These are phyloP conservation scores for Talaromyces sp. DNA, from an alignment of 2,329 filamentous ascomycete species.

Conservation along the genomic window DNA sequence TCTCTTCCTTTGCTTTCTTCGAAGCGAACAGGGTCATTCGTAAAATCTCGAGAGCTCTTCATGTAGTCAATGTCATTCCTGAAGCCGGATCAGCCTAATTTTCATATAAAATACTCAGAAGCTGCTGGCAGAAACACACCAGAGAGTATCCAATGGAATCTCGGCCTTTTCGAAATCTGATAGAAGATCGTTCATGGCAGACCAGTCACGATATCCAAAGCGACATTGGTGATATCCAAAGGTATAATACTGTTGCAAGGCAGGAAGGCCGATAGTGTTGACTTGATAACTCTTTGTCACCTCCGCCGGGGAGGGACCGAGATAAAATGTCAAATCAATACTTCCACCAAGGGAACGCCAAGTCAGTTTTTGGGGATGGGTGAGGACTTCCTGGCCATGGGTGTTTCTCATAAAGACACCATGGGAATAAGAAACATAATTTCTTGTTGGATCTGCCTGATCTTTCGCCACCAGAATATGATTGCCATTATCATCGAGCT, in stretches of 20 bases:
- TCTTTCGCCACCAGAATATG: slow-evolving; percentile 58
- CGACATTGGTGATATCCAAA: slow-evolving; percentile 83
- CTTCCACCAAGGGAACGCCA: slow-evolving; percentile 76
- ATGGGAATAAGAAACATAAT: slow-evolving; percentile 70
- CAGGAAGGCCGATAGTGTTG: slow-evolving; percentile 69
- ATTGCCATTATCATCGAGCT: slow-evolving; percentile 54
- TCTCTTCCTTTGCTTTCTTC: slow-evolving; percentile 51
- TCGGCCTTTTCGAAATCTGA: slow-evolving; percentile 56
- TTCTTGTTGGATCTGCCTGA: slow-evolving; percentile 54
- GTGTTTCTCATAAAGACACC: slow-evolving; percentile 77
- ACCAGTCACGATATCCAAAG: slow-evolving; percentile 80
- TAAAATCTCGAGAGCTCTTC: slow-evolving; percentile 63
- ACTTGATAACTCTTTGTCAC: slow-evolving; percentile 72
- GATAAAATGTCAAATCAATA: slow-evolving; percentile 78
- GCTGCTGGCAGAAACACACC: slow-evolving; percentile 29
- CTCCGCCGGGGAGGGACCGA: slow-evolving; percentile 68
- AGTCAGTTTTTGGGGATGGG: slow-evolving; percentile 66
- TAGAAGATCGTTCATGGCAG: slow-evolving; percentile 62
- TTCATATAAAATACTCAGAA: not conserved
- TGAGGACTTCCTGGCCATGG: slow-evolving; percentile 73
- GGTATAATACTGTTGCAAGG: slow-evolving; percentile 79
- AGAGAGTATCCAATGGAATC: slow-evolving; percentile 60
- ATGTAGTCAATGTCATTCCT: slow-evolving; percentile 58
- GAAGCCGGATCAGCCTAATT: not conserved
- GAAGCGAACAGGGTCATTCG: slow-evolving; percentile 58